Evolutionary conservation across 2,329 filamentous ascomycete genomes (phyloP).

Genomic region (Chaetomiaceae sp.): DNA sequence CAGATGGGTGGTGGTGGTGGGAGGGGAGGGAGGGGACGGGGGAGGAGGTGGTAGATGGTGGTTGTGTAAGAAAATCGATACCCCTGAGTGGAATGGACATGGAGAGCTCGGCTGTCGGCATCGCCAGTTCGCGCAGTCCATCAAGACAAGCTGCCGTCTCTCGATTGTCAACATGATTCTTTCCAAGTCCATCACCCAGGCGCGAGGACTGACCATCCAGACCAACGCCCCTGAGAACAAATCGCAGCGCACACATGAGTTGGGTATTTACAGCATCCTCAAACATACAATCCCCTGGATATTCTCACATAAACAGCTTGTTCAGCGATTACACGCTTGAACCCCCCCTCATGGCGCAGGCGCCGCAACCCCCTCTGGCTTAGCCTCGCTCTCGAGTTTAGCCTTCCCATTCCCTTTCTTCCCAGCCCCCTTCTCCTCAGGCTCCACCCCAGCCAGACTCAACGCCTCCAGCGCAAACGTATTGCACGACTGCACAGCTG

Average conservation of each 20-base stretch:
- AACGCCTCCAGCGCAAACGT: constrained; percentile 23
- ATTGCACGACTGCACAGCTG: constrained; percentile 23
- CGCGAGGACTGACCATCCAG: no score
- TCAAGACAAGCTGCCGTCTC: no score
- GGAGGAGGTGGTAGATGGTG: constrained; percentile 12
- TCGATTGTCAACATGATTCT: no score
- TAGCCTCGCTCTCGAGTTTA: neutral
- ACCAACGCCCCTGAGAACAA: no score
- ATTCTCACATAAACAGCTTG: no score
- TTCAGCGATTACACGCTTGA: no score
- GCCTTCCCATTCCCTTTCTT: neutral
- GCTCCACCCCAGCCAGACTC: constrained; percentile 19
- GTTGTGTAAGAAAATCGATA: neutral
- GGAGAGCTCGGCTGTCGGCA: neutral
- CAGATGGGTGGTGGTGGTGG: constrained; percentile 39
- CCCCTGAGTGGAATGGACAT: neutral
- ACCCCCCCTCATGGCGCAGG: no score
- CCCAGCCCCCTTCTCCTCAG: constrained; percentile 1
- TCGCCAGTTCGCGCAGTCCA: neutral
- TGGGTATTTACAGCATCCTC: no score
- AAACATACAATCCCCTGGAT: no score
- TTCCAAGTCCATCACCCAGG: no score
- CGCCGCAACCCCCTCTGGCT: no score
- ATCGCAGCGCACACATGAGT: no score
- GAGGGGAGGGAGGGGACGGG: constrained; percentile 33